Conservation (phyloP, 345 rosid genomes). For the Firmiana major region DNA sequence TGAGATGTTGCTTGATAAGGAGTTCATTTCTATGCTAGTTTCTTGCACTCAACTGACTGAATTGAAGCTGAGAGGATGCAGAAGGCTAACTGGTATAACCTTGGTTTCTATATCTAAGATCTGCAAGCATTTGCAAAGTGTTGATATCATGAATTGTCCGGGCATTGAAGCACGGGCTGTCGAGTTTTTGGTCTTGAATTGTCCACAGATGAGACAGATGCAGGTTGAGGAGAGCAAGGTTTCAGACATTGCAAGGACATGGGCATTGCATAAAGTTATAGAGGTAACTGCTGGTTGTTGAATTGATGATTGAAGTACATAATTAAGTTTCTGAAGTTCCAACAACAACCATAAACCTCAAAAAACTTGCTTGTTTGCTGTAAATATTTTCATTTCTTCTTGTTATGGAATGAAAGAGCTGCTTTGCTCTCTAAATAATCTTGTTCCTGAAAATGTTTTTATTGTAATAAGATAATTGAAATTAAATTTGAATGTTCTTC, state of each 20-base stretch:
- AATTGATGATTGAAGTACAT: not conserved
- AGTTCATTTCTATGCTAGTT: constrained; percentile 63
- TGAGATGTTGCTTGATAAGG: constrained; percentile 67
- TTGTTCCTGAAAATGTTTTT: constrained; percentile 4
- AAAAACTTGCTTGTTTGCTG: constrained; percentile 10
- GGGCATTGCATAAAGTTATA: constrained; percentile 42
- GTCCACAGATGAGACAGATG: constrained; percentile 39
- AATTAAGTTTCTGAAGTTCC: constrained; percentile 23
- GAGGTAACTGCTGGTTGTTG: constrained; percentile 35
- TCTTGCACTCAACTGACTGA: constrained; percentile 54
- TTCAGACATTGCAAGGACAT: constrained; percentile 39
- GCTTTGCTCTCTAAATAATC: constrained; percentile 7
- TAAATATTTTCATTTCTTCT: constrained; percentile 10
- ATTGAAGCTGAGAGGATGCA: constrained; percentile 65
- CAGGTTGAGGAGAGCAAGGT: constrained; percentile 61
- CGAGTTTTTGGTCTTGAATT: constrained; percentile 45
- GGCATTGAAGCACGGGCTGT: constrained; percentile 45
- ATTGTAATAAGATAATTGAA: not conserved
- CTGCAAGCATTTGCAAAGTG: constrained; percentile 44
- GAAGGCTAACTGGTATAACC: constrained; percentile 38
- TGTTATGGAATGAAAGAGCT: not conserved
- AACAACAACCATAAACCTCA: constrained; percentile 3
- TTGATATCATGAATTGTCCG: constrained; percentile 52
- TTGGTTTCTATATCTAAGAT: constrained; percentile 43
- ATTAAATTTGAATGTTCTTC: not conserved